Evolutionary conservation across 805 yeast genomes (phyloP), one percentile per base, ranked within the genome.

Genomic region (Candida arabinofermentans): DNA sequence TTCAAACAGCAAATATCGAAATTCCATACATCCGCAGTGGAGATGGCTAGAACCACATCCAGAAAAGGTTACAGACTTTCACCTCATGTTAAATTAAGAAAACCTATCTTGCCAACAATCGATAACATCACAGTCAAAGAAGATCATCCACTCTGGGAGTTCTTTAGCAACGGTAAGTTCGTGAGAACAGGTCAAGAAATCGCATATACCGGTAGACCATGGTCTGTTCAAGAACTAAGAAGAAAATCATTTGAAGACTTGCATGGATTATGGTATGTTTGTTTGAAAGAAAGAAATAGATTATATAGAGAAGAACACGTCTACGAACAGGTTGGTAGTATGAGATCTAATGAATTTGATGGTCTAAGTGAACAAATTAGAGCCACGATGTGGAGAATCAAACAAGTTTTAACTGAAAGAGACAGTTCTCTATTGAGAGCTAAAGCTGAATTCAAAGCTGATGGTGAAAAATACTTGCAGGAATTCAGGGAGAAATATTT

Each of bases 61-160:
- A 39, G 44, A 19, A 57, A 51, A 33, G 52, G 51, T 12, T 53
- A 51, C 45, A 68, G 81, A 51, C 65, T 74, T 27, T 65, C 71
- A 37, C 69, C 72, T 3, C 54, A 62, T 34, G 64, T 84, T 47
- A 66, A 70, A 48, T 72, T 90, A 49, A 76, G 91, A 41, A 75
- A 84, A 10, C 98, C 98, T 13, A 83, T 93, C 50, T 75, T 86
- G 12, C 98, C 99, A 13, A 76, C 93, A 2, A 81, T 76, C 40
- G 70, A 74, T 49, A 86, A 86, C 62, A 72, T 90, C 41, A 72
- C 72, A 45, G 85, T 86, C 26, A 74, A 79, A 12, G 91, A 83
- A 5, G 85, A 84, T 60, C 99, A 93, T 65, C 99, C 98, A 24
- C 71, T 93, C 49, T 93, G 96, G 96, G 90, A 86, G 54, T 93